These are phyloP conservation scores for Jacaranda copaia DNA, from an alignment of 257 asterid species.

Conservation along the genomic window DNA sequence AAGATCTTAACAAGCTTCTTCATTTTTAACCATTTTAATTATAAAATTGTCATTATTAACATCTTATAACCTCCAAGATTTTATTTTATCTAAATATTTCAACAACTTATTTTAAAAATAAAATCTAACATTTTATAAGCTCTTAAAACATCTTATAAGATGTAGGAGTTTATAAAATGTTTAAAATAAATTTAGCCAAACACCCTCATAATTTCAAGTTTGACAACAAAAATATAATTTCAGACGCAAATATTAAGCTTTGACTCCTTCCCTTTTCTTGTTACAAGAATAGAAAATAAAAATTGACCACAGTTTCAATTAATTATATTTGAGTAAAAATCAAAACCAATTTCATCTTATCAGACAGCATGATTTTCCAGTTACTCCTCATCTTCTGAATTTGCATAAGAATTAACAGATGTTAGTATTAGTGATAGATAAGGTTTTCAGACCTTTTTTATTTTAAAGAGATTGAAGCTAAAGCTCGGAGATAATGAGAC, in stretches of 20 bases:
- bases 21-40: no score
- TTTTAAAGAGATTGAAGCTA: background rate
- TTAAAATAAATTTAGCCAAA: no score
- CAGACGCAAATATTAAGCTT: background rate
- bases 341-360: background rate
- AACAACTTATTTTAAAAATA: no score
- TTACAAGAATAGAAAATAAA: background rate
- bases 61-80: no score
- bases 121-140: no score
- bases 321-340: background rate
- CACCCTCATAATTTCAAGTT: no score
- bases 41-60: no score
- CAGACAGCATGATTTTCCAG: constrained; percentile 4
- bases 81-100: no score
- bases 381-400: constrained; percentile 61
- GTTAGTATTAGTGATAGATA: constrained; percentile 7
- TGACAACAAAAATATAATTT: background rate
- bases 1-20: no score
- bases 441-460: no score
- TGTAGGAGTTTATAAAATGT: no score
- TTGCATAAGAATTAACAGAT: constrained; percentile 39
- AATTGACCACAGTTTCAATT: constrained; percentile 15
- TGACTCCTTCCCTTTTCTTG: background rate
- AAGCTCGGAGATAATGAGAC: background rate
- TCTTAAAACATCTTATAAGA: no score